Evolutionary conservation across 768 basidiomycete species (phyloP).

Genomic region (Panaeolus papilionaceus): DNA sequence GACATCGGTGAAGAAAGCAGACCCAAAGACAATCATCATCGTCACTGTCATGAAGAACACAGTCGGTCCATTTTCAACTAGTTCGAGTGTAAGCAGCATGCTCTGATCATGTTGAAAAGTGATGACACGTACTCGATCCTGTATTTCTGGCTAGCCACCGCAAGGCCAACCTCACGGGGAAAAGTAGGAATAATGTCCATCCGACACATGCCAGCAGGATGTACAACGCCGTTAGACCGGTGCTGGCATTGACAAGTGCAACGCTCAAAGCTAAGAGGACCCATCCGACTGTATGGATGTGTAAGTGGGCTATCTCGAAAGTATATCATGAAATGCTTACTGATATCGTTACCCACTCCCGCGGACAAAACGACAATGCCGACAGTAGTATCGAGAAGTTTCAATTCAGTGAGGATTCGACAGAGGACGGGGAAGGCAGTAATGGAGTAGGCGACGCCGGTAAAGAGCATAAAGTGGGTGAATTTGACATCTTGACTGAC

Average conservation of each 20-base stretch:
- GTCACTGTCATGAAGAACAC: slow-evolving; percentile 89
- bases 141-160: slow-evolving; percentile 78
- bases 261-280: slow-evolving; percentile 87
- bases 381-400: slow-evolving; percentile 89
- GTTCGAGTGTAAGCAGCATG: slow-evolving; percentile 15
- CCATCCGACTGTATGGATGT: slow-evolving; percentile 69
- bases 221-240: slow-evolving; percentile 84
- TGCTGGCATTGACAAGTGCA: slow-evolving; percentile 88
- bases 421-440: slow-evolving; percentile 89
- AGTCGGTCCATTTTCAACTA: slow-evolving; percentile 79
- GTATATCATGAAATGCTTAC: slow-evolving; percentile 33
- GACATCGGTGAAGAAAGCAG: slow-evolving; percentile 91
- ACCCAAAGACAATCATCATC: slow-evolving; percentile 81
- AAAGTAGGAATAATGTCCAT: slow-evolving; percentile 79
- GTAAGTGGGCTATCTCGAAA: not conserved
- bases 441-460: slow-evolving; percentile 89
- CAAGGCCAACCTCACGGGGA: slow-evolving; percentile 67
- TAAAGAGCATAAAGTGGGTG: slow-evolving; percentile 93
- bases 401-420: slow-evolving; percentile 89
- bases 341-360: slow-evolving; percentile 88
- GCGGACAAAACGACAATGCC: slow-evolving; percentile 94
- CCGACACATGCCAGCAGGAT: slow-evolving; percentile 82
- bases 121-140: slow-evolving; percentile 62
- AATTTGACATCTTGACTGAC: slow-evolving; percentile 72
- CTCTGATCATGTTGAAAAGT: not conserved